Conservation (phyloP, 2,329 filamentous ascomycete genomes). For the Colletotrichum agaves region DNA sequence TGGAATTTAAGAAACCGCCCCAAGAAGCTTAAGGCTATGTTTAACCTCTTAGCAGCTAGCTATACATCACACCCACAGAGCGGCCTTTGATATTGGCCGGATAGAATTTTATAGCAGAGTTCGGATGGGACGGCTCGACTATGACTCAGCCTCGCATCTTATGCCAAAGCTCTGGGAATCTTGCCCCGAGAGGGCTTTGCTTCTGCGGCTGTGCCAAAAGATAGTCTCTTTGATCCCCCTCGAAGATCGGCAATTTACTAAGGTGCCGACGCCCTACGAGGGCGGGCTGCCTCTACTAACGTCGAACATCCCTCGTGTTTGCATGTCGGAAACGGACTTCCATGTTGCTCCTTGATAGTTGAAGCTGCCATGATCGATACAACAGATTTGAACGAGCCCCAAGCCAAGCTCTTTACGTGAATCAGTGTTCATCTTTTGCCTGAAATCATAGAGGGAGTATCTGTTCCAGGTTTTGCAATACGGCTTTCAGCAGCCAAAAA, state of each 20-base stretch:
- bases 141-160: background rate
- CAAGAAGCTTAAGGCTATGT: too few species aligned
- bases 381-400: background rate
- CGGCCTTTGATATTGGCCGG: background rate
- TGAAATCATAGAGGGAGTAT: background rate
- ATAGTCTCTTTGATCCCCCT: too few species aligned
- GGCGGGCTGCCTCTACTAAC: too few species aligned
- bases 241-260: too few species aligned
- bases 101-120: too few species aligned
- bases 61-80: background rate
- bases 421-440: background rate
- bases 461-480: background rate
- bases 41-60: background rate
- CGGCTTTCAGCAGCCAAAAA: too few species aligned
- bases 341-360: too few species aligned
- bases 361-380: background rate
- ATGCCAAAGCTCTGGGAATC: too few species aligned
- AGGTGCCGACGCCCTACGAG: too few species aligned
- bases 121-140: background rate
- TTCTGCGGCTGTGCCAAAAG: background rate
- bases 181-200: background rate
- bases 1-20: too few species aligned
- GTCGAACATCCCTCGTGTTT: too few species aligned
- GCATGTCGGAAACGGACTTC: too few species aligned
- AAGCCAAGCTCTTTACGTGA: slow-evolving; percentile 1